Evolutionary conservation across 1,284 basidiomycete genomes (phyloP).

Genomic region (Meripilus lineatus): DNA sequence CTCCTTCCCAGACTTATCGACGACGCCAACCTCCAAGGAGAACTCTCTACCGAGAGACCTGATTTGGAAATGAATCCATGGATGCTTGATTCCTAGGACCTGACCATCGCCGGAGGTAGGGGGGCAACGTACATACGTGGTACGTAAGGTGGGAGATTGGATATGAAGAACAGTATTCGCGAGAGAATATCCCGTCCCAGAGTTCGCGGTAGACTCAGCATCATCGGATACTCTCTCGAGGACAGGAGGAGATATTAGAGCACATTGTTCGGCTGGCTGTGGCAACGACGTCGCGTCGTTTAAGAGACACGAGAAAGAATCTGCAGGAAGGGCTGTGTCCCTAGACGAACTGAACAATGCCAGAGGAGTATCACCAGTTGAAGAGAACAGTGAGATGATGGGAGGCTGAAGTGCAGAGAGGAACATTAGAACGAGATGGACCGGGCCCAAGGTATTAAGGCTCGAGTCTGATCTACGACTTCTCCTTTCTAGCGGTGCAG

Average conservation of each 20-base stretch:
- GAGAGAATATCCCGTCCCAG: conserved; percentile 25
- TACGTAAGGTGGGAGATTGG: conserved; percentile 68
- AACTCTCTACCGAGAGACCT: conserved; percentile 64
- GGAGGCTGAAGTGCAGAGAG: conserved; percentile 45
- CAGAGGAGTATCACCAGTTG: conserved; percentile 62
- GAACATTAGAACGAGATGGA: too few relatives aligned
- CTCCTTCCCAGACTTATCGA: conserved; percentile 54
- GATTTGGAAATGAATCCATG: conserved; percentile 74
- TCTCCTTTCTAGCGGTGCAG: too few relatives aligned
- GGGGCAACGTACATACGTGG: conserved; percentile 68
- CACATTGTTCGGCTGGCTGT: conserved; percentile 38
- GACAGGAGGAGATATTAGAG: conserved; percentile 37
- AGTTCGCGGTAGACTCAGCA: too few relatives aligned
- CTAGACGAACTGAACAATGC: conserved; percentile 49
- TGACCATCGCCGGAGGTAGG: conserved; percentile 18
- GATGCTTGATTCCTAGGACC: conserved; percentile 63
- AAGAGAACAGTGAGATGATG: conserved; percentile 74
- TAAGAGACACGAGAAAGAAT: conserved; percentile 65
- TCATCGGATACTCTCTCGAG: conserved; percentile 17
- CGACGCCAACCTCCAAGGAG: conserved; percentile 74
- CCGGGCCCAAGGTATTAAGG: background rate
- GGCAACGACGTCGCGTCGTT: conserved; percentile 58
- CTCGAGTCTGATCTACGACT: too few relatives aligned
- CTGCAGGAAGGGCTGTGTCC: conserved; percentile 51
- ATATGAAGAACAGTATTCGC: conserved; percentile 77